These are phyloP conservation scores for Dunaliella primolecta DNA, from an alignment of 139 green algal genomes.

Conservation along the genomic window DNA sequence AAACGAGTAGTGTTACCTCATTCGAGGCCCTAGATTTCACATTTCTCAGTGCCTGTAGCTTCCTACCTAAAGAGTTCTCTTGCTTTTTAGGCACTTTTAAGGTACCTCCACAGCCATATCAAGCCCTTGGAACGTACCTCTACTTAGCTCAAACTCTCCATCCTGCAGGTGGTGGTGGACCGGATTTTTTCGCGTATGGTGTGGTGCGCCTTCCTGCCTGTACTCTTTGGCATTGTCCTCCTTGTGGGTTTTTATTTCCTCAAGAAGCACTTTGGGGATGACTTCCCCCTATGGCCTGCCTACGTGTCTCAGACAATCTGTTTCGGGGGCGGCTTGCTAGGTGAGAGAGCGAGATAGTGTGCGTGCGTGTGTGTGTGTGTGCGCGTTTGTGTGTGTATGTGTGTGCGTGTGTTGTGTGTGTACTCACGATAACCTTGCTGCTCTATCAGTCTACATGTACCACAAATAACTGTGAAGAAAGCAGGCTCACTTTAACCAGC, in stretches of 20 bases:
- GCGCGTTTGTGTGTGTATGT: no score
- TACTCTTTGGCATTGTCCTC: constrained; percentile 24
- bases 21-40: no score
- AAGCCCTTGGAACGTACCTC: neutral
- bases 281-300: constrained; percentile 15
- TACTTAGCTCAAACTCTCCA: neutral
- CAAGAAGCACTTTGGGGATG: neutral
- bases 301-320: constrained; percentile 7
- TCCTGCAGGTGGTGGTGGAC: constrained; percentile 48
- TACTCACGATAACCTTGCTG: no score
- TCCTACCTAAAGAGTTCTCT: no score
- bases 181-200: constrained; percentile 73
- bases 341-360: neutral
- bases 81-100: no score
- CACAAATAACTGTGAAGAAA: no score
- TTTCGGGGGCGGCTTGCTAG: constrained; percentile 1
- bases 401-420: no score
- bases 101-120: neutral
- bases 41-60: no score
- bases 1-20: no score
- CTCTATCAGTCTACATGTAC: no score
- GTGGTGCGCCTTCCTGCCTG: constrained; percentile 54
- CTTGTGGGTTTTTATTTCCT: neutral
- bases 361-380: no score
- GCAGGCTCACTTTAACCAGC: no score